A percentile compares a stretch with the other conserved stretches of the same genome.
These are phyloP conservation scores for Naematelia aurantialba DNA, from an alignment of 768 basidiomycete genomes.

Conservation along the genomic window DNA sequence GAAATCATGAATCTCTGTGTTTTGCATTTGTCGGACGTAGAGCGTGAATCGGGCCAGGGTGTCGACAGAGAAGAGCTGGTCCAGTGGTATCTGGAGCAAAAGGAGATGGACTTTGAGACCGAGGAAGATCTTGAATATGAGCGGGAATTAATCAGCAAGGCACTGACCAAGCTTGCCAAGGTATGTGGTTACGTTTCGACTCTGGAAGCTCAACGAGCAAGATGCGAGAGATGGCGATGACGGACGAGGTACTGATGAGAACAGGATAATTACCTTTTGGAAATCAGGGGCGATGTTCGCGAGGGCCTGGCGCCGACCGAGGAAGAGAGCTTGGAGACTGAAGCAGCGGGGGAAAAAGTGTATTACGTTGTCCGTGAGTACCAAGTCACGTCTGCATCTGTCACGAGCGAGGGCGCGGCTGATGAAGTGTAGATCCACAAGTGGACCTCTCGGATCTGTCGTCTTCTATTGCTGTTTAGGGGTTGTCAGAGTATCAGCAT, in stretches of 20 bases:
- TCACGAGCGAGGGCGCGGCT: neutral
- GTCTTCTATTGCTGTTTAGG: slow-evolving; percentile 23
- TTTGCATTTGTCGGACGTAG: slow-evolving; percentile 70
- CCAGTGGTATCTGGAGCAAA: slow-evolving; percentile 92
- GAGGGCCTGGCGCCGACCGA: slow-evolving; percentile 53
- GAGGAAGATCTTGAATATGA: slow-evolving; percentile 87
- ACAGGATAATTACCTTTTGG: slow-evolving; percentile 67
- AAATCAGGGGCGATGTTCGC: slow-evolving; percentile 76
- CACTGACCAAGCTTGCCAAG: slow-evolving; percentile 85
- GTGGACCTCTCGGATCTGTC: slow-evolving; percentile 43
- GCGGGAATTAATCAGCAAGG: slow-evolving; percentile 82
- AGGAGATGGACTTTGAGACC: slow-evolving; percentile 75
- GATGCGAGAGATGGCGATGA: neutral
- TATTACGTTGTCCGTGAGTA: slow-evolving; percentile 77
- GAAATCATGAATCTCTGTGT: slow-evolving; percentile 77
- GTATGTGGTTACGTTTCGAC: slow-evolving; percentile 52
- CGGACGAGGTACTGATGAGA: neutral
- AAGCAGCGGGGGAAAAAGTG: slow-evolving; percentile 59
- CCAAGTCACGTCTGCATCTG: neutral
- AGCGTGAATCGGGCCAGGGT: slow-evolving; percentile 70
- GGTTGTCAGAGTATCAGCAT: neutral
- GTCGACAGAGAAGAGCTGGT: slow-evolving; percentile 86
- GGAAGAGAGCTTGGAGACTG: slow-evolving; percentile 56
- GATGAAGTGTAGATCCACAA: slow-evolving; percentile 28
- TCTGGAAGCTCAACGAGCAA: neutral